Base-by-base conservation (phyloP, 441 rosid species). In the Pelargonium fulgidum region DNA sequence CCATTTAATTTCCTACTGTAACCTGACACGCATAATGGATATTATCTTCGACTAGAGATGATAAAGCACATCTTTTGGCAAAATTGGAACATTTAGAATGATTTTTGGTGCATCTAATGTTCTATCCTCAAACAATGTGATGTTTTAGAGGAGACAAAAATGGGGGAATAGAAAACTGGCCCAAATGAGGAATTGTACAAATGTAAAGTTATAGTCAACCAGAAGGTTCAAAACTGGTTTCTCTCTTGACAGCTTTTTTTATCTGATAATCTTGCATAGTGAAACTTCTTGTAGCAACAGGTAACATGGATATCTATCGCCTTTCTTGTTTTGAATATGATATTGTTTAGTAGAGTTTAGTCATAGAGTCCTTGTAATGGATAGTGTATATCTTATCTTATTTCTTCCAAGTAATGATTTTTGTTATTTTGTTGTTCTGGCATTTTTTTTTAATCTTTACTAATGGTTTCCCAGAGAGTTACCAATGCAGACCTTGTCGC, bases 401-500 rank as follows among this genome's bases (percentile, higher is more conserved):
- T 45, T 12, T 16, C 9, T 45, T 47, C 66, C 68, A 64, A 26
- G 45, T 67, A 41, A 42, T 6, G 3, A n/a, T 66, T 3, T 61
- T 48, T 63, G 12, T 26, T 26, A 44, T 64, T 26, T 47, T 68
- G 26, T 41, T 54, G 14, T 45, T 47, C 45, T 66, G 70, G 52
- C 64, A 12, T 45, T 69, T 59, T 26, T 72, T 17, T 52, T 64
- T 73, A 67, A 65, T 68, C 73, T 71, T 67, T 39, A 68, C 78
- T 72, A 9, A 58, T 77, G 69, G 41, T 78, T 72, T 68, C 65
- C 58, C 79, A 94, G 97, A 86, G 89, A 80, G 91, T 89, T 73
- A 85, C 91, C 0, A 96, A 91, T 72, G 97, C 91, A 29, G 99
- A 94, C 83, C 78, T 94, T 52, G 79, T 87, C 82, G 94, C 93